Base-by-base conservation (phyloP, 78 protist species). In the Salpingoeca rosetta region DNA sequence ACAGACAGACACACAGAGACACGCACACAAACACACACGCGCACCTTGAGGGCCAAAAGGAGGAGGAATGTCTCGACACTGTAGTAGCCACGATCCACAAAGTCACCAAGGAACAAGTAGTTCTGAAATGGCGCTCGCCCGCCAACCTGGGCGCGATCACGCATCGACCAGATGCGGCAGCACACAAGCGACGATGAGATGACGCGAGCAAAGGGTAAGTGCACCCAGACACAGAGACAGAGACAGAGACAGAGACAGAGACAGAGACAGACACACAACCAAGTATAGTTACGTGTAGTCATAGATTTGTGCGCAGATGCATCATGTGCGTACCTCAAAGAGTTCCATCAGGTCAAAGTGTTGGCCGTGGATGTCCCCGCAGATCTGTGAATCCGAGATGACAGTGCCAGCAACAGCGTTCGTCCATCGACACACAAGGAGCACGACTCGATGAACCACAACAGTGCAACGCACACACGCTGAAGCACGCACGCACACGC, bases 331-430 rank as follows among this genome's bases (percentile, higher is more conserved):
- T n/a, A n/a, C 96, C 43, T 92, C 90, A 91, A 98, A 97, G 26
- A 98, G 92, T 87, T 98, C 99, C 82, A 87, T 89, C 73, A 98
- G 91, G 83, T 98, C 99, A 84, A 94, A 96, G 85, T 96, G 98
- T 87, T 95, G 99, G 1, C 99, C 99, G 84, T 98, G 99, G 80
- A 98, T 97, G 90, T 98, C 99, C 25, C 99, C 99, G 73, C 98
- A 95, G 7, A 98, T 93, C 98, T 95, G 81, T 43, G 38, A 38
- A 0, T 26, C 31, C 44, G 27, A 25, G 82, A 51, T 7, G 17
- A 22, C 7, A 17, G 65, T 51, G 65, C 31, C 65, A 51, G 65
- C 65, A n/a, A n/a, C n/a, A n/a, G n/a, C n/a, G n/a, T n/a, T n/a
- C n/a, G n/a, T n/a, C n/a, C n/a, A n/a, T n/a, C n/a, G n/a, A 51